These are phyloP conservation scores for Nadsonia starkeyi-henricii DNA, from an alignment of 1,139 yeast genomes.

Conservation along the genomic window DNA sequence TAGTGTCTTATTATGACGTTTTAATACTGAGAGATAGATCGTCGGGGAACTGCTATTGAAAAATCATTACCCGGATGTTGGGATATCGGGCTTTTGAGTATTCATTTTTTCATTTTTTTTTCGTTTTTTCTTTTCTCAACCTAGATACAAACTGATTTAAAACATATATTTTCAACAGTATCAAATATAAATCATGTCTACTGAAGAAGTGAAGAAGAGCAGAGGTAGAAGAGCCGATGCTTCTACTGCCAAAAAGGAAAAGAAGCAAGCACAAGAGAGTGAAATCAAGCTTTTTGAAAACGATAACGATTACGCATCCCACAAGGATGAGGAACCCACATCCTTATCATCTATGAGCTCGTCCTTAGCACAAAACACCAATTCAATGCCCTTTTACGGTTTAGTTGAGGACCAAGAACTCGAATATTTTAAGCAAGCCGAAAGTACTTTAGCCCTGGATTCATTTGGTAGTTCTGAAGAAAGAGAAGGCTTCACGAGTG, in stretches of 20 bases:
- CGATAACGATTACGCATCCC: slow-evolving; percentile 5
- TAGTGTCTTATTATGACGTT: too few relatives aligned
- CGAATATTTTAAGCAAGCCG: slow-evolving; percentile 88
- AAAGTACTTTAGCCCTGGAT: slow-evolving; percentile 67
- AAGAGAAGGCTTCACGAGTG: slow-evolving; percentile 51
- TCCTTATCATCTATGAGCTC: slow-evolving; percentile 6
- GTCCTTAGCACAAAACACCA: slow-evolving; percentile 3
- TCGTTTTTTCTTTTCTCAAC: background rate
- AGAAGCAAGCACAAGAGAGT: slow-evolving; percentile 5
- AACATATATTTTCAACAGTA: too few relatives aligned
- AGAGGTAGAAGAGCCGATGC: slow-evolving; percentile 5
- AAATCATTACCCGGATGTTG: background rate
- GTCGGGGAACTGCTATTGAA: too few relatives aligned
- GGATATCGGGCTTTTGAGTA: background rate
- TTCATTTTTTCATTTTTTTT: slow-evolving; percentile 1
- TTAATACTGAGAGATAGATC: too few relatives aligned
- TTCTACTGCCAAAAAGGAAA: slow-evolving; percentile 1
- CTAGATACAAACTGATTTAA: too few relatives aligned
- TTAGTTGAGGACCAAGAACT: slow-evolving; percentile 70
- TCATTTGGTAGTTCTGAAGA: slow-evolving; percentile 70
- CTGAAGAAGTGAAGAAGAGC: slow-evolving; percentile 6
- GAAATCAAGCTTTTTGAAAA: slow-evolving; percentile 7
- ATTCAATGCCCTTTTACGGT: slow-evolving; percentile 49
- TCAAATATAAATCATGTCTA: background rate
- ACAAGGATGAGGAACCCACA: too few relatives aligned